Percentiles rank a stretch among this genome's conserved stretches.
These are phyloP conservation scores for Taphrina populina DNA, from an alignment of 1,139 yeast genomes.

Conservation along the genomic window DNA sequence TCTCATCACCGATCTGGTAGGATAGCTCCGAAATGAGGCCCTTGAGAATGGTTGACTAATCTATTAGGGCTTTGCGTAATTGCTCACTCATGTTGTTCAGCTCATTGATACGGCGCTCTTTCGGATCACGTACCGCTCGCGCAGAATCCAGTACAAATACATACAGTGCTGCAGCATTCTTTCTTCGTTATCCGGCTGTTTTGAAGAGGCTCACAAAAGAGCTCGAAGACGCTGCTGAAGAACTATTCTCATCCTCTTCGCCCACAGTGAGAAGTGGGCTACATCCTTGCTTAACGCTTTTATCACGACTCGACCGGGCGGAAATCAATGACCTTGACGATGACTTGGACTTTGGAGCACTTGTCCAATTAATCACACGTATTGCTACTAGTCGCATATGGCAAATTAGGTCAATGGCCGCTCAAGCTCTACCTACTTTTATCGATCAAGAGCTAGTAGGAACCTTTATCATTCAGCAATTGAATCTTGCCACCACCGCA, in stretches of 20 bases:
- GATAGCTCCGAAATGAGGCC: not conserved
- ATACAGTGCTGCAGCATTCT: constrained; percentile 57
- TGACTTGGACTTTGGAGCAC: not conserved
- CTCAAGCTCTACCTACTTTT: constrained; percentile 63
- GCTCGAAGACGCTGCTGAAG: constrained; percentile 48
- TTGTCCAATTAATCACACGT: constrained; percentile 46
- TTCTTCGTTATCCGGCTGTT: constrained; percentile 59
- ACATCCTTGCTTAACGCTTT: constrained; percentile 70
- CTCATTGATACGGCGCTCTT: constrained; percentile 72
- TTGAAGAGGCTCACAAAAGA: constrained; percentile 52
- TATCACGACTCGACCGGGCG: constrained; percentile 65
- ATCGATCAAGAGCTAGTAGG: constrained; percentile 39
- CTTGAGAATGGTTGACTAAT: not conserved
- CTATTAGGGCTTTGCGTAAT: constrained; percentile 72
- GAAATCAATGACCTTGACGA: constrained; percentile 52
- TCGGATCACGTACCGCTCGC: constrained; percentile 58
- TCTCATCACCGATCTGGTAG: constrained; percentile 46
- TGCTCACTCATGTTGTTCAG: constrained; percentile 93
- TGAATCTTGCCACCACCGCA: constrained; percentile 8
- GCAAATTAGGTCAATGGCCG: constrained; percentile 80
- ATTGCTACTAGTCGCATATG: constrained; percentile 60
- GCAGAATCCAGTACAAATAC: constrained; percentile 37
- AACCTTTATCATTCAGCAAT: constrained; percentile 20
- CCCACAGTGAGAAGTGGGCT: constrained; percentile 41
- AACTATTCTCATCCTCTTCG: constrained; percentile 4